phyloP scores from a whole-genome alignment of 768 basidiomycete species.

The Asterophora parasitica region DNA sequence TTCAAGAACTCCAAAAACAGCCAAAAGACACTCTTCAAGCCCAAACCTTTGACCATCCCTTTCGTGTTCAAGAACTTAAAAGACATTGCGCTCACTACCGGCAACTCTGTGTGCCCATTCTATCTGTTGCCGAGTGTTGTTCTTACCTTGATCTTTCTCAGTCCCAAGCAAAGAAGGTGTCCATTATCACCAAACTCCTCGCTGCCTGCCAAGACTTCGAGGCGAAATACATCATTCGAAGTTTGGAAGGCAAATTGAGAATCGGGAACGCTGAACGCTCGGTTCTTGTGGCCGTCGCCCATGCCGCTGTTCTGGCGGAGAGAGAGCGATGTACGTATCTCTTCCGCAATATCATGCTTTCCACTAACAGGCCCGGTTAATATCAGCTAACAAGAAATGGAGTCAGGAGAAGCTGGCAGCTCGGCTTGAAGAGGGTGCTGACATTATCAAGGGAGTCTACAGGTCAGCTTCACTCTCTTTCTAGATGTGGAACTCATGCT shows the following conservation, averaged over 20 bases:
- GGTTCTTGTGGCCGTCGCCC: constrained; percentile 90
- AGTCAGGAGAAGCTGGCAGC: constrained; percentile 66
- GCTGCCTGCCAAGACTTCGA: constrained; percentile 89
- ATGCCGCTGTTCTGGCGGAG: constrained; percentile 82
- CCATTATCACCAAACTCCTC: constrained; percentile 89
- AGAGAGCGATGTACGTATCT: constrained; percentile 40
- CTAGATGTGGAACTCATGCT: constrained; percentile 3
- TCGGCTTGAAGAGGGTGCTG: constrained; percentile 72
- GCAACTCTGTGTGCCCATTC: constrained; percentile 58
- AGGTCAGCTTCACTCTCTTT: constrained; percentile 48
- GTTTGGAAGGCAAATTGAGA: constrained; percentile 92
- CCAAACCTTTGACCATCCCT: constrained; percentile 83
- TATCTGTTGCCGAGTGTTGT: neutral
- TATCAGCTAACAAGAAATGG: constrained; percentile 66
- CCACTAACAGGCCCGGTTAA: constrained; percentile 2
- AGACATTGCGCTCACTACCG: constrained; percentile 84
- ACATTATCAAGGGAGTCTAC: constrained; percentile 84
- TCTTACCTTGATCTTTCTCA: constrained; percentile 25
- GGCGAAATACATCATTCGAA: constrained; percentile 95
- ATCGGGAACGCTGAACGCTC: constrained; percentile 97
- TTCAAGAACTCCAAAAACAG: constrained; percentile 84
- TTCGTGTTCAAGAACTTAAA: constrained; percentile 86
- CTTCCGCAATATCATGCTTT: neutral
- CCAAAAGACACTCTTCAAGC: constrained; percentile 92
- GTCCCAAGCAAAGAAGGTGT: constrained; percentile 95